Evolutionary conservation across 352 stramenopile genomes (phyloP).

Genomic region (Phytophthora pistaciae): DNA sequence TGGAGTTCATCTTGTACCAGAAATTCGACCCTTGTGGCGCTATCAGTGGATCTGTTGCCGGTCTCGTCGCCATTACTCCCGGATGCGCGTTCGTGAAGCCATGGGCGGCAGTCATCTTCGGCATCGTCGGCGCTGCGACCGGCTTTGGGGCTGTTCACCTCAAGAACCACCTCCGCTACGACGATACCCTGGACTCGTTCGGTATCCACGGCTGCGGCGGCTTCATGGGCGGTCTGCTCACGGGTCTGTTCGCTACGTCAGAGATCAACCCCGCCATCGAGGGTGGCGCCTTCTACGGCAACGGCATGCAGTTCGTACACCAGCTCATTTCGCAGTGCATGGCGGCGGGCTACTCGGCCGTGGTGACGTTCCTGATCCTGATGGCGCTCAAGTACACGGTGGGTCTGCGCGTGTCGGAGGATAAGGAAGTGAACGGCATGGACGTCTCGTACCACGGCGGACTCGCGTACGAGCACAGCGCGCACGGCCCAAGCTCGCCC

Average conservation of each 20-base stretch:
- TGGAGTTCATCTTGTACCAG: conserved; percentile 58
- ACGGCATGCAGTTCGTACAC: conserved; percentile 48
- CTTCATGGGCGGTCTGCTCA: conserved; percentile 63
- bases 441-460: conserved; percentile 79
- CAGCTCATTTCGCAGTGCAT: conserved; percentile 61
- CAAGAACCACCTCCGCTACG: conserved; percentile 71
- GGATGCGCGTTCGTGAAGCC: conserved; percentile 70
- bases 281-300: conserved; percentile 55
- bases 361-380: conserved; percentile 71
- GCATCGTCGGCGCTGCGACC: conserved; percentile 56
- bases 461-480: conserved; percentile 60
- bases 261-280: conserved; percentile 54
- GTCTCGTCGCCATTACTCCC: conserved; percentile 72
- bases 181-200: conserved; percentile 83
- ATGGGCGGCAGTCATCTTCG: conserved; percentile 74
- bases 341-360: conserved; percentile 59
- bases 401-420: conserved; percentile 68
- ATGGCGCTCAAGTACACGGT: conserved; percentile 72
- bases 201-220: conserved; percentile 71
- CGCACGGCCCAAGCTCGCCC: conserved; percentile 13
- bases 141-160: conserved; percentile 59
- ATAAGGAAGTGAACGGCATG: conserved; percentile 75
- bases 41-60: conserved; percentile 60
- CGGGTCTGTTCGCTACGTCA: conserved; percentile 65
- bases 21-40: conserved; percentile 69